phyloP scores from a whole-genome alignment of 2,329 filamentous ascomycete species.

The Stagonosporopsis vannaccii region DNA sequence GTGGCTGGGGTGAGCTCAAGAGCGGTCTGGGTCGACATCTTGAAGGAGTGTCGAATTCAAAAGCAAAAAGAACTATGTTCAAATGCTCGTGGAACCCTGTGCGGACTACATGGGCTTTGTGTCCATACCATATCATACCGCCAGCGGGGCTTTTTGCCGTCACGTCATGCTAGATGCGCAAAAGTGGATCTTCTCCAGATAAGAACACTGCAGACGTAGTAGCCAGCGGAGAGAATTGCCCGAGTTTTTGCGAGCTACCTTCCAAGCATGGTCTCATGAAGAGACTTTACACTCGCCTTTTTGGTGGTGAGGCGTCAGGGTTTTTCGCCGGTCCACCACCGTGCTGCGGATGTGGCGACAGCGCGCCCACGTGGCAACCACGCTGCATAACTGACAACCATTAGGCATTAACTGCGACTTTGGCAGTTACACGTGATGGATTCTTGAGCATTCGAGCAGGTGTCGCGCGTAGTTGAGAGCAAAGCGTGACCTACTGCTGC shows the following conservation, averaged over 20 bases:
- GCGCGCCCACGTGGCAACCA: constrained; percentile 2
- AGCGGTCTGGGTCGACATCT: constrained; percentile 11
- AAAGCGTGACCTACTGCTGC: background rate
- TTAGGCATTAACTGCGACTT: background rate
- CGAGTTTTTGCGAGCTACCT: background rate
- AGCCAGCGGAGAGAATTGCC: constrained; percentile 15
- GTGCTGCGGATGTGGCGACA: constrained; percentile 6
- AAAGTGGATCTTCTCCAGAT: constrained; percentile 15
- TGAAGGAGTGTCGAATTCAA: background rate
- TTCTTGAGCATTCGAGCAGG: background rate
- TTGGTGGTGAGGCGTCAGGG: constrained; percentile 11
- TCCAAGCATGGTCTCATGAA: constrained; percentile 3
- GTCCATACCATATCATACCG: background rate
- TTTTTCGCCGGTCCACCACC: constrained; percentile 12
- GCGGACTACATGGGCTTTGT: background rate
- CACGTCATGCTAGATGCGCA: constrained; percentile 5
- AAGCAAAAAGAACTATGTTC: background rate
- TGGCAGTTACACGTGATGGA: background rate
- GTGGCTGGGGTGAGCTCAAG: constrained; percentile 6
- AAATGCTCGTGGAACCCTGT: background rate
- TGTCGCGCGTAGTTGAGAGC: background rate
- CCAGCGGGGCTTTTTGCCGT: constrained; percentile 2
- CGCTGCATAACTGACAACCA: background rate
- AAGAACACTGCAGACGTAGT: constrained; percentile 8
- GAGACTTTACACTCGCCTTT: background rate